Evolutionary conservation across 176 grass and related monocot species (phyloP).

Genomic region (Tillandsia leiboldiana): DNA sequence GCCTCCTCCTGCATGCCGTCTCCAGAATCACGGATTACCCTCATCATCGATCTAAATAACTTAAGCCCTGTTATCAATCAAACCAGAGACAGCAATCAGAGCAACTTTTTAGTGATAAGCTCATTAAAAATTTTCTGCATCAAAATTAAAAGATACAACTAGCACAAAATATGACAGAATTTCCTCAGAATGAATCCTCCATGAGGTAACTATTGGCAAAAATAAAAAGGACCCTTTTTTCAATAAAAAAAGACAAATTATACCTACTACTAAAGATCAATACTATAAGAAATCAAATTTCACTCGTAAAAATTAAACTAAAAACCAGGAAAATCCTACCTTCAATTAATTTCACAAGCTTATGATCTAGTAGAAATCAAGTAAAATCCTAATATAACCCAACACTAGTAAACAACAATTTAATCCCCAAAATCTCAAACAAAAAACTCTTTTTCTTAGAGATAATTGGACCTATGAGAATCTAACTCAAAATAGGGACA

Average conservation of each 20-base stretch:
- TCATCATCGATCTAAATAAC: slow-evolving; percentile 42
- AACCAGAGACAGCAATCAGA: background rate
- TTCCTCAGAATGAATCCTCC: too few species aligned
- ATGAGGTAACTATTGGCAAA: too few species aligned
- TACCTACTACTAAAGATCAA: too few species aligned
- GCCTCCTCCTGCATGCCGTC: slow-evolving; percentile 62
- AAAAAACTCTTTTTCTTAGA: background rate
- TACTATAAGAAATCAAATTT: too few species aligned
- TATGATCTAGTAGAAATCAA: background rate
- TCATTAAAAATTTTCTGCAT: too few species aligned
- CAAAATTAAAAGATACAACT: too few species aligned
- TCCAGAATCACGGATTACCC: slow-evolving; percentile 56
- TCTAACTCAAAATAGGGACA: background rate
- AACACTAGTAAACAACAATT: background rate
- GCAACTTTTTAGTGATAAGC: background rate
- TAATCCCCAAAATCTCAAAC: background rate
- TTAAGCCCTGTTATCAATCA: background rate
- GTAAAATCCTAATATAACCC: background rate
- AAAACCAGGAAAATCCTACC: background rate
- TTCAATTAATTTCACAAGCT: background rate
- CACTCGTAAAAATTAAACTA: background rate
- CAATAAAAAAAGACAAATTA: too few species aligned
- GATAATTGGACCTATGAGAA: background rate
- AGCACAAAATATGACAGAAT: too few species aligned
- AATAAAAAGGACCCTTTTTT: too few species aligned